These are phyloP conservation scores for Tylopilus sp. DNA, from an alignment of 768 basidiomycete species.

Conservation along the genomic window DNA sequence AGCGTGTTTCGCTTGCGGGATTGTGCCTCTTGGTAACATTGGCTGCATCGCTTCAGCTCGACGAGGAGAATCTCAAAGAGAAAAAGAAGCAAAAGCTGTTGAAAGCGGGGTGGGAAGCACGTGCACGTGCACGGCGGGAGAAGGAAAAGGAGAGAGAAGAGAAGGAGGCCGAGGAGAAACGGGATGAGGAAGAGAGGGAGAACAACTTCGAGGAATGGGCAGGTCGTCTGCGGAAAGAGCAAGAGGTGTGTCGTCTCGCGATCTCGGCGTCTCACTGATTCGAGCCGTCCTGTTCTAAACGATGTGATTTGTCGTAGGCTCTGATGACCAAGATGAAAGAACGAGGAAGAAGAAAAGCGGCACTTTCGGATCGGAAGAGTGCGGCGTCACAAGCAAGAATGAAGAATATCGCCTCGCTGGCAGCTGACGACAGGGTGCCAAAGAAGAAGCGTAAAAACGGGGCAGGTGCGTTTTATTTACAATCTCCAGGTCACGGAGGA, in stretches of 20 bases:
- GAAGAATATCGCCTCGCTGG: slow-evolving; percentile 92
- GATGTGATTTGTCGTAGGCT: slow-evolving; percentile 39
- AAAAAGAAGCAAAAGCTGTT: slow-evolving; percentile 90
- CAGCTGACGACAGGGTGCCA: slow-evolving; percentile 77
- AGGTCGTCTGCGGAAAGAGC: slow-evolving; percentile 65
- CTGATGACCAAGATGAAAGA: slow-evolving; percentile 86
- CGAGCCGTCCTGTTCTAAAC: too few relatives aligned
- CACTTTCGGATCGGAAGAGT: slow-evolving; percentile 87
- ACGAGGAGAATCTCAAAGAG: slow-evolving; percentile 90
- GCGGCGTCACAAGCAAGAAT: slow-evolving; percentile 93
- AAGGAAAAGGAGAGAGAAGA: slow-evolving; percentile 84
- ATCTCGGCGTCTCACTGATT: not conserved
- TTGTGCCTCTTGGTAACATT: not conserved
- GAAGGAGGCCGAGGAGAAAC: slow-evolving; percentile 51
- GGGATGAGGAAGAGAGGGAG: slow-evolving; percentile 72
- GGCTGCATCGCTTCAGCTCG: slow-evolving; percentile 47
- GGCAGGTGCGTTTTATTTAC: slow-evolving; percentile 51
- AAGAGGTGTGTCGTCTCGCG: slow-evolving; percentile 54
- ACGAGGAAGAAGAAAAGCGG: slow-evolving; percentile 71
- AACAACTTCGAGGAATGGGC: slow-evolving; percentile 75
- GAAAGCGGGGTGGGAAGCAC: slow-evolving; percentile 92
- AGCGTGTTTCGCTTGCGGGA: slow-evolving; percentile 6
- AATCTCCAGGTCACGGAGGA: not conserved
- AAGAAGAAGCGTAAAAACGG: slow-evolving; percentile 85
- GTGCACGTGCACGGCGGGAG: slow-evolving; percentile 77